These are phyloP conservation scores for Immersiella caudata DNA, from an alignment of 495 filamentous ascomycete genomes.

Conservation along the genomic window DNA sequence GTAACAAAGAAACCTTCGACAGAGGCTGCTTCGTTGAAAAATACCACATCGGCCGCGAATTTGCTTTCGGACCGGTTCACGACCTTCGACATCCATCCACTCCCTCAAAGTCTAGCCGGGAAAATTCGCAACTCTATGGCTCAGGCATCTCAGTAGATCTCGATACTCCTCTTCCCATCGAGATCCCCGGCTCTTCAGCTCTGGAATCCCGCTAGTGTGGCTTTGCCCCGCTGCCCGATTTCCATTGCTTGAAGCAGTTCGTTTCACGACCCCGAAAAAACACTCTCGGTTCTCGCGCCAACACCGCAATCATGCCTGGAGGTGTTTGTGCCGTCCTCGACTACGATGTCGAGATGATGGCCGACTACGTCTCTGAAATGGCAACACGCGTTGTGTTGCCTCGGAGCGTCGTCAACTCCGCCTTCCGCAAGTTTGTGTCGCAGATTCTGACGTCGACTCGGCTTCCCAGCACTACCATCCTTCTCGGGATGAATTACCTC, in stretches of 20 bases:
- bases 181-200: constrained; percentile 45
- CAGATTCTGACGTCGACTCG: constrained; percentile 93
- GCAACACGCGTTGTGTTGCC: constrained; percentile 78
- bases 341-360: constrained; percentile 98
- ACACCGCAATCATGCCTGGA: constrained; percentile 60
- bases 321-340: constrained; percentile 95
- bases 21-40: not conserved
- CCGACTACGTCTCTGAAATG: constrained; percentile 95
- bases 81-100: not conserved
- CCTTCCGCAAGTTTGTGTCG: constrained; percentile 92
- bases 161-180: constrained; percentile 28
- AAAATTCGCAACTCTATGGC: constrained; percentile 44
- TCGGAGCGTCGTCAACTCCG: constrained; percentile 64
- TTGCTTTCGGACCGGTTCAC: constrained; percentile 3
- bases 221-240: constrained; percentile 24
- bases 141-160: constrained; percentile 46
- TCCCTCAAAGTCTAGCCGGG: constrained; percentile 7
- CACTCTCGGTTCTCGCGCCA: constrained; percentile 24
- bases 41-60: not conserved
- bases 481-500: constrained; percentile 90
- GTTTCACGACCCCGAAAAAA: constrained; percentile 25
- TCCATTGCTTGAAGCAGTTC: constrained; percentile 50
- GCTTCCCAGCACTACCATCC: constrained; percentile 91
- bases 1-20: not conserved
- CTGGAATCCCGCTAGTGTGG: constrained; percentile 39